Base-by-base conservation (phyloP, 2,329 filamentous ascomycete species). In the Fusarium fujikuroi region DNA sequence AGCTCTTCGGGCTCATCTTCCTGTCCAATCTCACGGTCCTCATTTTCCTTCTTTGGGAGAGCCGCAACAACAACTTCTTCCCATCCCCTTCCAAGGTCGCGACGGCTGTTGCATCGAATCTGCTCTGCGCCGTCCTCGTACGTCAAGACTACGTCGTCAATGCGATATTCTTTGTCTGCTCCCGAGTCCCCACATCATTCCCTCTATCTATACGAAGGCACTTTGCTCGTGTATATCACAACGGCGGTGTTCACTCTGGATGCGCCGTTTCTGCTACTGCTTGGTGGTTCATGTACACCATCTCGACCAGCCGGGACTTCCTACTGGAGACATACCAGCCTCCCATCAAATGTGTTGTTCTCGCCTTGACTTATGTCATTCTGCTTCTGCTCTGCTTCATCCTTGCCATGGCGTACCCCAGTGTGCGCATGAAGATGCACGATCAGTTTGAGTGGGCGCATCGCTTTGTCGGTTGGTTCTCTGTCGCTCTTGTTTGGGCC, bases 381-480 rank as follows among this genome's bases (percentile, higher is more conserved):
- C 25, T 73, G 14, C 43, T 46, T 15, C 53, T 74, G 4, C 67
- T 73, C 2, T 54, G 39, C 3, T 74, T 73, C 19, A 82, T 81
- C 9, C 58, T 78, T 39, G 76, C 36, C 6, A 76, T 75, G 66
- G 74, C 74, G 1, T 69, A 76, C 42, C 74, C 74, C 18, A 39
- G 79, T 39, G 77, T 80, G 28, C 70, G 61, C 1, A 63, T 80
- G 66, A 66, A 77, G 73, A 76, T 78, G 71, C 92, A 93, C 81
- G 88, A 93, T 79, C 82, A 85, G 66, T 93, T 92, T 76, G 92
- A 93, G 80, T 81, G 87, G 58, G 86, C 87, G 40, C 92, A 93
- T 80, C 90, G 92, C 46, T 93, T 91, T 76, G 87, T 85, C 4
- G 91, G 91, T 14, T 93, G 91, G 91, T 83, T 85, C 21, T 84